Evolutionary conservation across 1,284 basidiomycete species (phyloP).

Genomic region (Ustilago lituana): DNA sequence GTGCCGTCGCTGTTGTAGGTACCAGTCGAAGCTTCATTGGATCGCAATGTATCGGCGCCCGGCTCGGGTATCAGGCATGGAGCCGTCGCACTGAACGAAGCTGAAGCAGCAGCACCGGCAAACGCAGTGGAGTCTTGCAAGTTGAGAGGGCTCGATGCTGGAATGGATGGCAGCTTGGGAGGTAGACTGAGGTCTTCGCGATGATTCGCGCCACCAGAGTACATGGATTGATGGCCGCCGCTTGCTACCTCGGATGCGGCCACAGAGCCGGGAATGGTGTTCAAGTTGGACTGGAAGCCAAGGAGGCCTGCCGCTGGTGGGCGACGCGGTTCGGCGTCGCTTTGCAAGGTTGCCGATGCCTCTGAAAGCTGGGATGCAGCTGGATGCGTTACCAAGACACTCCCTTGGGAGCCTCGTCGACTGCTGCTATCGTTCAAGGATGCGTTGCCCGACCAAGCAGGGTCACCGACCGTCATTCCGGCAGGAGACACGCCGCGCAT

Average conservation of each 20-base stretch:
- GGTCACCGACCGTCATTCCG: not conserved
- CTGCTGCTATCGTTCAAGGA: conserved; percentile 10
- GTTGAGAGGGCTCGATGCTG: conserved; percentile 26
- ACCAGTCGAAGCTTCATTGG: conserved; percentile 17
- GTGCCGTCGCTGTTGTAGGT: conserved; percentile 27
- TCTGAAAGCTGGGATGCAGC: conserved; percentile 6
- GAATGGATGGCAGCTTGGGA: conserved; percentile 26
- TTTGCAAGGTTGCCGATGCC: conserved; percentile 3
- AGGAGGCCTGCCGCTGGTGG: conserved; percentile 16
- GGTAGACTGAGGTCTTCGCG: conserved; percentile 12
- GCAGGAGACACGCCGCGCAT: conserved; percentile 11
- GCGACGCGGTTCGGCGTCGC: conserved; percentile 16
- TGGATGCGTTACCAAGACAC: conserved; percentile 12
- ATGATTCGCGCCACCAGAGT: conserved; percentile 5
- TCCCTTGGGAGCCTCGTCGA: conserved; percentile 21
- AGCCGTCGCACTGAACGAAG: not conserved
- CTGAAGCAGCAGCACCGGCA: not conserved
- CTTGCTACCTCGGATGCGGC: conserved; percentile 27
- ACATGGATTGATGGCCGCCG: conserved; percentile 20
- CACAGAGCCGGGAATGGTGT: conserved; percentile 32
- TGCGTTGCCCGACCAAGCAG: conserved; percentile 15
- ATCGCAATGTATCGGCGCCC: conserved; percentile 11
- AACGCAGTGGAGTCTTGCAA: conserved; percentile 18
- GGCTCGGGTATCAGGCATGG: conserved; percentile 12
- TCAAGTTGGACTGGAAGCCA: conserved; percentile 18